Evolutionary conservation across 768 basidiomycete species (phyloP), one percentile per base, ranked within the genome.

Genomic region (Amanita pseudoporphyria): DNA sequence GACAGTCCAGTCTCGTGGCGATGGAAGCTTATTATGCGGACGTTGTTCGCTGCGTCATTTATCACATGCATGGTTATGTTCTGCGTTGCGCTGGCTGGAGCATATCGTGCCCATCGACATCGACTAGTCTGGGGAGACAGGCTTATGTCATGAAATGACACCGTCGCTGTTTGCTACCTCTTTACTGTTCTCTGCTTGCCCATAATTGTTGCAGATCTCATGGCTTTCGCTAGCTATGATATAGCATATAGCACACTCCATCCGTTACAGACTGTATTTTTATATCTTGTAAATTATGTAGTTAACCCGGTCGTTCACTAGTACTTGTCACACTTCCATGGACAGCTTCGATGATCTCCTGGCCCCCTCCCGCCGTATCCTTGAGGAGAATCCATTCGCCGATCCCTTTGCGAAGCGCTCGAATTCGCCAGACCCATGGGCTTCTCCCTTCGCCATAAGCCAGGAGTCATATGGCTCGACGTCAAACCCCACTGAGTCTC

Each of bases 281-380:
- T 45, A 45, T 33, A 22, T 45, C 16, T 45, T 19, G 44, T 45
- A 45, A 12, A 33, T 6, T 19, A 45, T 19, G 3, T 45, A 24
- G 22, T 24, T 30, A 26, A 28, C 40, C 18, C n/a, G 37, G 21
- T 2, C 21, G 12, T 41, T 41, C 40, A 24, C 21, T 18, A 18
- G 16, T 31, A 36, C 36, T 16, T 16, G n/a, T 47, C 24, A 33
- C 1, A 7, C 9, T 1, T 10, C 1, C 57, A 87, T 87, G 85
- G 84, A 85, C 64, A 69, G 76, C 58, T 89, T 89, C 62, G 86
- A 88, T 68, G 86, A 89, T 64, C 64, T 89, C 42, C 72, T 89
- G 31, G 70, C 69, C 9, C 72, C 77, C 46, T 81, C 83, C 22
- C 75, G 77, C 56, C 70, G 65, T 56, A 72, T 68, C 33, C 68